Conservation (phyloP, 177 flowering plant genomes). For the Vitis hybrid region DNA sequence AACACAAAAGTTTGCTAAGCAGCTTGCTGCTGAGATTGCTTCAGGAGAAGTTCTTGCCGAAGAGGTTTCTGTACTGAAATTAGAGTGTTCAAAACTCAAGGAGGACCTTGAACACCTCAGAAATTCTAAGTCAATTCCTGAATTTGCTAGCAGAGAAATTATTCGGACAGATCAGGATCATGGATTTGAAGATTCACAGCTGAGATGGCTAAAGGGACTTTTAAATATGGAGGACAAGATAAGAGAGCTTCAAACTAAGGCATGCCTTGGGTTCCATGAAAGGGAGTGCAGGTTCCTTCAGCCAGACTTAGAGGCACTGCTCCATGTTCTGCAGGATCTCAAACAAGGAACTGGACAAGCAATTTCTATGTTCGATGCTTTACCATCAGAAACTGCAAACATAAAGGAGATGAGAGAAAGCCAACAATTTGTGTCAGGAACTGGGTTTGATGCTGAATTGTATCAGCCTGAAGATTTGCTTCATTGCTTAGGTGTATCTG, state of each 20-base stretch:
- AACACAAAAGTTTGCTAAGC: conserved; percentile 54
- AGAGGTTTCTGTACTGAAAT: conserved; percentile 62
- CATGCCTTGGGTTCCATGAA: conserved; percentile 40
- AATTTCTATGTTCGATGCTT: conserved; percentile 13
- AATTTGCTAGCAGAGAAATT: conserved; percentile 18
- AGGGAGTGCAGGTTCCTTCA: conserved; percentile 40
- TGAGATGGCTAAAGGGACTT: conserved; percentile 52
- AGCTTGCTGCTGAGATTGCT: conserved; percentile 65
- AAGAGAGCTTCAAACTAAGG: conserved; percentile 56
- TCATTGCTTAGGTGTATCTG: conserved; percentile 33
- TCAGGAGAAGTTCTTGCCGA: conserved; percentile 64
- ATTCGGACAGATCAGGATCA: conserved; percentile 18
- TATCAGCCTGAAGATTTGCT: conserved; percentile 46
- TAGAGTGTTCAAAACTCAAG: conserved; percentile 68
- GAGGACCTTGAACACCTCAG: conserved; percentile 50
- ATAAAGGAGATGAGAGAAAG: conserved; percentile 20
- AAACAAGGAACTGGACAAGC: conserved; percentile 36
- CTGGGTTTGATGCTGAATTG: conserved; percentile 34
- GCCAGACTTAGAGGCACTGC: conserved; percentile 56
- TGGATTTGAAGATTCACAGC: conserved; percentile 28
- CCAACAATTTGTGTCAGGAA: conserved; percentile 29
- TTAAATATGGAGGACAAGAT: conserved; percentile 60
- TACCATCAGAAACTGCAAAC: conserved; percentile 14
- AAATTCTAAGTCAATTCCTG: conserved; percentile 29
- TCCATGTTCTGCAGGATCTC: conserved; percentile 48